Evolutionary conservation across 2,329 filamentous ascomycete species (phyloP).

Genomic region (Exophiala mesophila): DNA sequence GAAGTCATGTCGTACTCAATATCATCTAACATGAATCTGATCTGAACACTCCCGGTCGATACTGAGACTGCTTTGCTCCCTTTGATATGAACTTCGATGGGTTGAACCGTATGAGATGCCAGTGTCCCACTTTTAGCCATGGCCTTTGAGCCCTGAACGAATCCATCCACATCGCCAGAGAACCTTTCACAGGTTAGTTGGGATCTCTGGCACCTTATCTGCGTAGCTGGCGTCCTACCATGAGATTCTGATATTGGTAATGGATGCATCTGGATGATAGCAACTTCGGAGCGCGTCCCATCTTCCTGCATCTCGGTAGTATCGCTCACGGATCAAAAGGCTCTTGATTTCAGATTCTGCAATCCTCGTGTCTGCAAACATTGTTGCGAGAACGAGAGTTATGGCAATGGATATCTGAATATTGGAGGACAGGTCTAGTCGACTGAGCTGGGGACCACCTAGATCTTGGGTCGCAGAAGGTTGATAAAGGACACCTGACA

Average conservation of each 20-base stretch:
- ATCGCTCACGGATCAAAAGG: constrained; percentile 14
- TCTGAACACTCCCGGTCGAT: constrained; percentile 12
- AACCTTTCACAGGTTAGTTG: constrained; percentile 6
- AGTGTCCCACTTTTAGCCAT: neutral
- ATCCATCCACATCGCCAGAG: constrained; percentile 10
- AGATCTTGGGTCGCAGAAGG: too few relatives aligned
- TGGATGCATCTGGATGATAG: constrained; percentile 15
- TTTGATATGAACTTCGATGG: constrained; percentile 1
- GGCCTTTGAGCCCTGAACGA: constrained; percentile 2
- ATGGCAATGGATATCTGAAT: too few relatives aligned
- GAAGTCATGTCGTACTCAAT: constrained; percentile 4
- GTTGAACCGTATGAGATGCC: constrained; percentile 2
- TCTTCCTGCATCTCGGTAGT: constrained; percentile 18
- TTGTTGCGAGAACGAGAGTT: too few relatives aligned
- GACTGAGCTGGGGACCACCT: too few relatives aligned
- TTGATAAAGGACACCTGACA: too few relatives aligned
- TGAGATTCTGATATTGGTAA: constrained; percentile 15
- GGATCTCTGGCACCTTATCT: neutral
- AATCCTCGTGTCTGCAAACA: too few relatives aligned
- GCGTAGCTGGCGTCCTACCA: constrained; percentile 10
- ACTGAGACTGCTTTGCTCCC: constrained; percentile 12
- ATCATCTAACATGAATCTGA: constrained; percentile 6
- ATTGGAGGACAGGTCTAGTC: too few relatives aligned
- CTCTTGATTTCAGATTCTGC: constrained; percentile 4
- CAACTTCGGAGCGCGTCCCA: constrained; percentile 17